Conservation (phyloP, 1,284 basidiomycete species). For the Ceratobasidium sp. region DNA sequence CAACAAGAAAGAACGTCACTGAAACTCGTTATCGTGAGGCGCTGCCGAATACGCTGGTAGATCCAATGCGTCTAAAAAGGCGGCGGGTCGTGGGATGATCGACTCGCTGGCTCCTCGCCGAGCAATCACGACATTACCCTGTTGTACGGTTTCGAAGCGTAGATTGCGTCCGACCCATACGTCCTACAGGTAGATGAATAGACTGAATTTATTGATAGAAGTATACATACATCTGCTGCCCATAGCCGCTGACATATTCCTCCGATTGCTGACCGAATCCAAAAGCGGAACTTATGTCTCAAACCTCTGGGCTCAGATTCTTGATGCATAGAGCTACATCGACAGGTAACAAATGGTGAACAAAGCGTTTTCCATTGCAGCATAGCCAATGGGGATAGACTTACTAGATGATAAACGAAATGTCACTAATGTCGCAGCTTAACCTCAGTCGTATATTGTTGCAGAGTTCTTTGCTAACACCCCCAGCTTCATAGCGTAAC, state of each 20-base stretch:
- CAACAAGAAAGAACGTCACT: neutral
- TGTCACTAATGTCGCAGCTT: slow-evolving; percentile 15
- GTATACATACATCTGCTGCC: slow-evolving; percentile 26
- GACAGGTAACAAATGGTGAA: neutral
- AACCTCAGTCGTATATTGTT: slow-evolving; percentile 19
- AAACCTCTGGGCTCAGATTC: slow-evolving; percentile 23
- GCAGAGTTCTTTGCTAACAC: slow-evolving; percentile 20
- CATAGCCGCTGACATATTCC: slow-evolving; percentile 39
- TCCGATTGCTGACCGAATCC: slow-evolving; percentile 26
- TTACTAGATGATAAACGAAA: slow-evolving; percentile 31
- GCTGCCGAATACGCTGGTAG: slow-evolving; percentile 28
- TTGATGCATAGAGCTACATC: slow-evolving; percentile 13
- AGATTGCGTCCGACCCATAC: slow-evolving; percentile 21
- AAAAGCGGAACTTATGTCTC: slow-evolving; percentile 35
- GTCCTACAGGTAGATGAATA: neutral
- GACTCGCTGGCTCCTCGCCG: slow-evolving; percentile 7
- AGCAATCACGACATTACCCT: slow-evolving; percentile 28
- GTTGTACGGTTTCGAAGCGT: slow-evolving; percentile 23
- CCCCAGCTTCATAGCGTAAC: slow-evolving; percentile 15
- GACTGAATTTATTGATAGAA: neutral
- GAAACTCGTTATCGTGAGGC: slow-evolving; percentile 3
- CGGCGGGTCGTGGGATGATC: neutral
- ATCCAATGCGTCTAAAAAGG: slow-evolving; percentile 29
- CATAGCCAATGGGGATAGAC: neutral
- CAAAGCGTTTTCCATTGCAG: neutral